These are phyloP conservation scores for Incumbomyces delicatus DNA, from an alignment of 2,329 filamentous ascomycete genomes.

Conservation along the genomic window DNA sequence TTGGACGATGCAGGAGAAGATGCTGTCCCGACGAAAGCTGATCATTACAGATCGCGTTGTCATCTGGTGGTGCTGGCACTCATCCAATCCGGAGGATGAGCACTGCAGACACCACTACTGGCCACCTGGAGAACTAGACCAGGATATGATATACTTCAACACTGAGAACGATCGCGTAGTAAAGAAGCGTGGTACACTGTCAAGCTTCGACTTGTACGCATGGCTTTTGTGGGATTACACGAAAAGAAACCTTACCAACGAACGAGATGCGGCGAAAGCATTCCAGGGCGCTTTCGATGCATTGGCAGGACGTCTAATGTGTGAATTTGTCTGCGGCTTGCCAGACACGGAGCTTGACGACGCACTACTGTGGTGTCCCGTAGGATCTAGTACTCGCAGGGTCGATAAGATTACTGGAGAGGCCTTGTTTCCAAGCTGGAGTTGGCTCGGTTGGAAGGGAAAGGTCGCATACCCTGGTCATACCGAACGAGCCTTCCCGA, in stretches of 20 bases:
- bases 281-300: background rate
- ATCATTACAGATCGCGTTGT: background rate
- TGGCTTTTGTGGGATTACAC: background rate
- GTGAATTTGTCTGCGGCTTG: background rate
- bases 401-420: background rate
- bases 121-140: background rate
- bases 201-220: background rate
- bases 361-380: background rate
- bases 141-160: background rate
- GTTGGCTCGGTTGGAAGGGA: background rate
- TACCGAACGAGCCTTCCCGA: background rate
- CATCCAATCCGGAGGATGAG: background rate
- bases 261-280: background rate
- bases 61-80: background rate
- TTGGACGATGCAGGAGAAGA: background rate
- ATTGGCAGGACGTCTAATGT: background rate
- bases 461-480: background rate
- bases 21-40: background rate
- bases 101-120: background rate
- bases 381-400: background rate
- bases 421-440: background rate
- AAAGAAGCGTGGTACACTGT: background rate
- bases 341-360: background rate
- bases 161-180: background rate
- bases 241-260: background rate